Evolutionary conservation across 2,329 filamentous ascomycete species (phyloP).

Genomic region (Fusarium brevicatenulatum): DNA sequence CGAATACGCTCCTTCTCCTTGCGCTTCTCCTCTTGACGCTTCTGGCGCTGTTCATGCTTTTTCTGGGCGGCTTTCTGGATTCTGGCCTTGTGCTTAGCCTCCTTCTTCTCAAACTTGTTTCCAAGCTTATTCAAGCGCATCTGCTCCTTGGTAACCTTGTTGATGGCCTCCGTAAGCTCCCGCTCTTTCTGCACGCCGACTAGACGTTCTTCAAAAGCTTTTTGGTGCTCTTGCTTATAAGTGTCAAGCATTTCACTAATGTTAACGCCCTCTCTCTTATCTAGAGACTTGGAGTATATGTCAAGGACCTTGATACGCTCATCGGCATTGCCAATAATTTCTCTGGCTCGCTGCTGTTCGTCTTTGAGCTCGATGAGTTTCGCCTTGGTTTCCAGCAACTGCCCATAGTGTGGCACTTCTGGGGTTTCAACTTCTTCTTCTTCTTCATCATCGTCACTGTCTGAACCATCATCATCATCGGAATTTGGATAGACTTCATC

Average conservation of each 20-base stretch:
- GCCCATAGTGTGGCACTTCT: conserved; percentile 27
- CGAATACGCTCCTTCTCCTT: conserved; percentile 58
- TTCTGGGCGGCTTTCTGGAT: conserved; percentile 50
- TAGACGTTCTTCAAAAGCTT: conserved; percentile 55
- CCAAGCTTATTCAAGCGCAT: conserved; percentile 44
- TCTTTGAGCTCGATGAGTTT: conserved; percentile 47
- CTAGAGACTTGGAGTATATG: conserved; percentile 51
- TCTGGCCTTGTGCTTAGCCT: conserved; percentile 47
- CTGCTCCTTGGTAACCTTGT: conserved; percentile 48
- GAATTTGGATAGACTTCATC: conserved; percentile 63
- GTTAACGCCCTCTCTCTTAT: conserved; percentile 47
- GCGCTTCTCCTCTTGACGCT: conserved; percentile 49
- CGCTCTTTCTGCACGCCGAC: conserved; percentile 47
- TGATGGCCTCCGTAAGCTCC: conserved; percentile 48
- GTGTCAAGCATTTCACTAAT: conserved; percentile 53
- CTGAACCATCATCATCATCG: conserved; percentile 50
- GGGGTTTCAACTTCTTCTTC: conserved; percentile 36
- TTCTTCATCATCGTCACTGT: conserved; percentile 39
- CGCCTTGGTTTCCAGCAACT: conserved; percentile 42
- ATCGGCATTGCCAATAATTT: conserved; percentile 40
- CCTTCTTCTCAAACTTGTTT: conserved; percentile 45
- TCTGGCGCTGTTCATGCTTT: conserved; percentile 48
- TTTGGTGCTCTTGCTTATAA: conserved; percentile 56
- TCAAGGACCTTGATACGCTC: conserved; percentile 56
- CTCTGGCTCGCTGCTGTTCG: conserved; percentile 30